Base-by-base conservation (phyloP, 805 yeast species). In the Yarrowia sp. region DNA sequence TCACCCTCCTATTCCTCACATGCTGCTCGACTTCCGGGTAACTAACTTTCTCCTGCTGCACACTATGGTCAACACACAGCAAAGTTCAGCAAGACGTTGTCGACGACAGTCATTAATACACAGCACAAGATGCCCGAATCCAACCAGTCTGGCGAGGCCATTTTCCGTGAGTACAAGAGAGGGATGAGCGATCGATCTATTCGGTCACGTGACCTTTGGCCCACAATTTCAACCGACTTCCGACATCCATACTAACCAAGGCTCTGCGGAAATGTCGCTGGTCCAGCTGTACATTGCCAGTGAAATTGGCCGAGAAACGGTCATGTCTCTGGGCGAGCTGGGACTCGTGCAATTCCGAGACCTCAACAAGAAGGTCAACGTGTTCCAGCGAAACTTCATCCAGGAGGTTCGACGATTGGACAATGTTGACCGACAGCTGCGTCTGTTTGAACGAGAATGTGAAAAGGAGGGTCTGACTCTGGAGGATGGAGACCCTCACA, bases 181-280 rank as follows among this genome's bases (percentile, higher is more conserved):
- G 4, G 32, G 32, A 5, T 26, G 7, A 26, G 7, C 4, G 32
- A 2, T 26, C 32, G 32, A 26, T 26, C 32, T 5, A 26, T 3
- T 26, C 32, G 32, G 32, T 26, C 32, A 26, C 32, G 32, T 26
- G 32, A 26, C 32, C 32, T 26, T 5, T 26, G 11, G 4, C 40
- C 40, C 40, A 1, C 40, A 38, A 2, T 10, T 38, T 3, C 40
- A 8, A 9, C 40, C 40, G 40, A 38, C 12, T 9, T 11, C 1
- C 2, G 40, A 38, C 10, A 35, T 12, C 40, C 22, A 4, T 16
- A 63, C 49, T 52, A 49, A 48, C 55, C 11, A 43, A 81, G 83
- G 97, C 83, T 93, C 98, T 69, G 98, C 98, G 89, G 97, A 91
- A 75, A 96, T 95, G 98, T 87, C 97, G 61, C 85, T 93, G 74